Evolutionary conservation across 495 filamentous ascomycete species (phyloP).

Genomic region (Penicillium verhagenii): DNA sequence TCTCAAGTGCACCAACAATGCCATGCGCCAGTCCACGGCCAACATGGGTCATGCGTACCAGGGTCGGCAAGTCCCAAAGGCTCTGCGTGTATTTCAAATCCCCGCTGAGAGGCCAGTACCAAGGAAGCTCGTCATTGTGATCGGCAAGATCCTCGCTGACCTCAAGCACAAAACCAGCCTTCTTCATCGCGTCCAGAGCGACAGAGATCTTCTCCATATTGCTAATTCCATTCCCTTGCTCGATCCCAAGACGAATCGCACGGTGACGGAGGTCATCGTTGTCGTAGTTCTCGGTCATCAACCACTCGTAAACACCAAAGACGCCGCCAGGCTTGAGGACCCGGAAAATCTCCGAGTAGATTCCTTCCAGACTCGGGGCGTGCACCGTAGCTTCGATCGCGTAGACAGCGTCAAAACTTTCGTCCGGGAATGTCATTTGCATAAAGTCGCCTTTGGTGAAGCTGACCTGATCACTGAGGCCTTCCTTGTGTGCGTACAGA

Average conservation of each 20-base stretch:
- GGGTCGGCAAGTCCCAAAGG: constrained; percentile 55
- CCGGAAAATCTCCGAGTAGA: constrained; percentile 86
- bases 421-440: constrained; percentile 92
- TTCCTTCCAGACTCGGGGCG: constrained; percentile 81
- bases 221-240: constrained; percentile 89
- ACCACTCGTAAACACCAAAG: constrained; percentile 96
- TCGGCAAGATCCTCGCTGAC: constrained; percentile 77
- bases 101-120: constrained; percentile 53
- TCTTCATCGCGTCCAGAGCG: constrained; percentile 81
- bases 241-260: constrained; percentile 86
- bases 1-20: constrained; percentile 73
- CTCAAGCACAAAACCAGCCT: constrained; percentile 66
- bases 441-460: constrained; percentile 96
- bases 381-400: constrained; percentile 95
- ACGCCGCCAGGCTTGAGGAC: constrained; percentile 91
- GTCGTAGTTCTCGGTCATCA: constrained; percentile 94
- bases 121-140: constrained; percentile 71
- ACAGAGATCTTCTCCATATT: constrained; percentile 69
- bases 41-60: background rate
- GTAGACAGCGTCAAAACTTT: constrained; percentile 89
- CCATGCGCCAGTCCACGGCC: background rate
- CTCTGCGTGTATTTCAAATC: constrained; percentile 30
- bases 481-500: constrained; percentile 72
- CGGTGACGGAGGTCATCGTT: constrained; percentile 80
- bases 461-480: constrained; percentile 69